A percentile compares a stretch with the other conserved stretches of the same genome.
These are phyloP conservation scores for Tricladium varicosporioides DNA, from an alignment of 2,329 filamentous ascomycete species.

Conservation along the genomic window DNA sequence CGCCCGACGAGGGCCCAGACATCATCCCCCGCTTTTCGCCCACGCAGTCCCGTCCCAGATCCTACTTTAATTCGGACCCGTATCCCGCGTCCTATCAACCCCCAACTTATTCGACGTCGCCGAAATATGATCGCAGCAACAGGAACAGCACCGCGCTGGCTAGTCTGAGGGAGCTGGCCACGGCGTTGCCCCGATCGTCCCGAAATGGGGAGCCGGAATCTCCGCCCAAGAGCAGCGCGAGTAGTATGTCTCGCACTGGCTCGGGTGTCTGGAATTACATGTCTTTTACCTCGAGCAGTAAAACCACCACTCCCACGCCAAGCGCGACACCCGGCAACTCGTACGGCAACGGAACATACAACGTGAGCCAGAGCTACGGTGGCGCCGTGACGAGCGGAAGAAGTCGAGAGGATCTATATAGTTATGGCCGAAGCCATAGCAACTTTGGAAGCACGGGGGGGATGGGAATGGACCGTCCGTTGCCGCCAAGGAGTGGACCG, in stretches of 20 bases:
- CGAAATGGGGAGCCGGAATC: conserved; percentile 14
- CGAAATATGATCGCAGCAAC: conserved; percentile 2
- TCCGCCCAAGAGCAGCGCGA: conserved; percentile 17
- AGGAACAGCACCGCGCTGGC: conserved; percentile 26
- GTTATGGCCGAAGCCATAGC: conserved; percentile 19
- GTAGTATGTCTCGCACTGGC: conserved; percentile 21
- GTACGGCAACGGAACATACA: conserved; percentile 16
- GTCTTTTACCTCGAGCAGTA: conserved; percentile 25
- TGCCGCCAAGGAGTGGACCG: conserved; percentile 52
- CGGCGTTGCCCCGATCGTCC: conserved; percentile 23
- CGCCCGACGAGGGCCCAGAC: conserved; percentile 52
- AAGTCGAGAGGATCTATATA: conserved; percentile 26
- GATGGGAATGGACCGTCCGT: conserved; percentile 49
- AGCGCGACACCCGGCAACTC: conserved; percentile 26
- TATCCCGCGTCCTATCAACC: conserved; percentile 35
- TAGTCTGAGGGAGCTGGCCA: conserved; percentile 28
- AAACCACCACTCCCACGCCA: conserved; percentile 24
- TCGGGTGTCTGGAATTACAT: conserved; percentile 33
- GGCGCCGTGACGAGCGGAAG: conserved; percentile 5
- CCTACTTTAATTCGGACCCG: conserved; percentile 51
- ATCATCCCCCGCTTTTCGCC: conserved; percentile 64
- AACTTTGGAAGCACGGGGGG: conserved; percentile 22
- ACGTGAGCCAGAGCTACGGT: conserved; percentile 18
- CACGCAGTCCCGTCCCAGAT: conserved; percentile 57
- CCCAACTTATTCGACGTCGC: conserved; percentile 29